Percentiles rank a stretch among this genome's conserved stretches.
These are phyloP conservation scores for Russula sp. DNA, from an alignment of 768 basidiomycete genomes.

Conservation along the genomic window DNA sequence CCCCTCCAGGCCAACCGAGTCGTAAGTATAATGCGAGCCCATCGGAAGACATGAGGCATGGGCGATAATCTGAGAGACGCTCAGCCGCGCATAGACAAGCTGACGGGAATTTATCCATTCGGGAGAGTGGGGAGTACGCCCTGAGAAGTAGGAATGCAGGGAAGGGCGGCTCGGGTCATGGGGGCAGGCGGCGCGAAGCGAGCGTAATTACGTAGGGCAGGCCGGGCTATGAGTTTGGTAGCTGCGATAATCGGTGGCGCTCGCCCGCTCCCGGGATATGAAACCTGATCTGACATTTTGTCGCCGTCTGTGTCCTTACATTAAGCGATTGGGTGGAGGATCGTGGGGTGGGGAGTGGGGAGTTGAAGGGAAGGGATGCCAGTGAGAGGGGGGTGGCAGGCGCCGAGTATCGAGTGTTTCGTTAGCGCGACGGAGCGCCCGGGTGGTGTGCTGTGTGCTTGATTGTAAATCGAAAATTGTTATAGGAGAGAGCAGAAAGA, in stretches of 20 bases:
- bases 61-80: background rate
- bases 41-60: slow-evolving; percentile 5
- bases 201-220: slow-evolving; percentile 16
- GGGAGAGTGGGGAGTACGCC: background rate
- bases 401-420: slow-evolving; percentile 14
- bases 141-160: background rate
- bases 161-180: slow-evolving; percentile 9
- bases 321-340: slow-evolving; percentile 13
- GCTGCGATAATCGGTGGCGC: slow-evolving; percentile 18
- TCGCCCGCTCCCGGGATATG: slow-evolving; percentile 10
- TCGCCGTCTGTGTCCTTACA: slow-evolving; percentile 6
- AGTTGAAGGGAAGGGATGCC: background rate
- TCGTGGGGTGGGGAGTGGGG: background rate
- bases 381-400: background rate
- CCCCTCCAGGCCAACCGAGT: background rate
- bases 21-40: background rate
- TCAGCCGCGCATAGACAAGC: background rate
- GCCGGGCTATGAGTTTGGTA: background rate
- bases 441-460: background rate
- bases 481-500: background rate
- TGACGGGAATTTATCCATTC: no score
- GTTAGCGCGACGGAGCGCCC: slow-evolving; percentile 17
- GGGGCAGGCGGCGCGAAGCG: slow-evolving; percentile 2
- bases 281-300: slow-evolving; percentile 16
- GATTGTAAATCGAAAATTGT: slow-evolving; percentile 4